These are phyloP conservation scores for Astragalus glycyphyllos DNA, from an alignment of 306 rosid genomes.

Conservation along the genomic window DNA sequence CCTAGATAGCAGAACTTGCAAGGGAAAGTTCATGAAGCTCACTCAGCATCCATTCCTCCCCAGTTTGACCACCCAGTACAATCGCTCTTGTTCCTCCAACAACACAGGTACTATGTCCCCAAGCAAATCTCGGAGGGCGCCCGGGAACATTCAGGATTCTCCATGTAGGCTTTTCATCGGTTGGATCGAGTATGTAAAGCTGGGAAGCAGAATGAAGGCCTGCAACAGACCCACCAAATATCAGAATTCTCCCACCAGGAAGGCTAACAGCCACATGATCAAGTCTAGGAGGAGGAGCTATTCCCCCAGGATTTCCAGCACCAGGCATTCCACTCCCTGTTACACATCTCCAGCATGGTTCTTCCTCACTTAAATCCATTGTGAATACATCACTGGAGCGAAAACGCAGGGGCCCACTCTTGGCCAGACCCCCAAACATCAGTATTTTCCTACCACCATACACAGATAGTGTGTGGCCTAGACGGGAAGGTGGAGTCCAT, in stretches of 20 bases:
- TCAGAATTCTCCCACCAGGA: slow-evolving; percentile 96
- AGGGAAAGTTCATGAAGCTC: slow-evolving; percentile 97
- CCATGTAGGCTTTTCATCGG: slow-evolving; percentile 99
- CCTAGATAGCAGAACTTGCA: slow-evolving; percentile 75
- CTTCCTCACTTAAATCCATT: slow-evolving; percentile 96
- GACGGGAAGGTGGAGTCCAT: slow-evolving; percentile 99
- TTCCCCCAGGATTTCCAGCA: slow-evolving; percentile 96
- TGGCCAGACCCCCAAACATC: slow-evolving; percentile 99
- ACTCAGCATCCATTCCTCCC: slow-evolving; percentile 99
- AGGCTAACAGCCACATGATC: slow-evolving; percentile 98
- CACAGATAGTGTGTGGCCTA: slow-evolving; percentile 93
- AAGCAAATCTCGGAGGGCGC: slow-evolving; percentile 93
- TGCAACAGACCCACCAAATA: slow-evolving; percentile 98
- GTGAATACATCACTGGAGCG: slow-evolving; percentile 98
- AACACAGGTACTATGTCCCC: slow-evolving; percentile 99
- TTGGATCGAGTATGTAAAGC: slow-evolving; percentile 93
- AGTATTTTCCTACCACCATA: slow-evolving; percentile 98
- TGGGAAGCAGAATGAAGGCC: slow-evolving; percentile 99
- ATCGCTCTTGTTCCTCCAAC: slow-evolving; percentile 99
- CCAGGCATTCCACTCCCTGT: slow-evolving; percentile 98
- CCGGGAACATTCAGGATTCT: slow-evolving; percentile 94
- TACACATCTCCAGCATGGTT: slow-evolving; percentile 98
- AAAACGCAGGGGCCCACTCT: slow-evolving; percentile 95
- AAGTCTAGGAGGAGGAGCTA: slow-evolving; percentile 99
- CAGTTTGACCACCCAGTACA: slow-evolving; percentile 97